Evolutionary conservation across 164 flowering plant genomes (phyloP).

Genomic region (Sextonia rubra): DNA sequence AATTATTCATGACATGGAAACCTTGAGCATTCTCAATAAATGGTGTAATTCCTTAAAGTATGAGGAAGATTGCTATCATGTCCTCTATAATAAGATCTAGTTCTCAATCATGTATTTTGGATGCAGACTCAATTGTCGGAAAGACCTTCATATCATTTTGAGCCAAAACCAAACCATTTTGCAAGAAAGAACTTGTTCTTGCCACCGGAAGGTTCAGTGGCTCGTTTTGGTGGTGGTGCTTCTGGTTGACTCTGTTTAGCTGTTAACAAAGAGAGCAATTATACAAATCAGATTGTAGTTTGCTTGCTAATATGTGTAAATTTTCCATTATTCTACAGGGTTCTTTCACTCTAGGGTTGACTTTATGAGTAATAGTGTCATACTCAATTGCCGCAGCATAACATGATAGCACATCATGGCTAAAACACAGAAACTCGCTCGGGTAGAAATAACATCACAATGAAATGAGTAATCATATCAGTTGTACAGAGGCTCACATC

Average conservation of each 20-base stretch:
- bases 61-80: not conserved
- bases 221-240: constrained; percentile 18
- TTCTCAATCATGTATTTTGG: not conserved
- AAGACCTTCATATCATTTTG: constrained; percentile 22
- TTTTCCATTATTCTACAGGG: not conserved
- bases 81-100: not conserved
- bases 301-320: not conserved
- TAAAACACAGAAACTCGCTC: not conserved
- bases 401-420: not conserved
- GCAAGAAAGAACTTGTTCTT: constrained; percentile 52
- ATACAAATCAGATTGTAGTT: not conserved
- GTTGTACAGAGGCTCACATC: not conserved
- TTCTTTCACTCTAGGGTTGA: too few relatives aligned
- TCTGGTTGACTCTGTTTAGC: constrained; percentile 2
- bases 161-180: constrained; percentile 56
- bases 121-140: not conserved
- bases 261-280: not conserved
- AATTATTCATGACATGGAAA: not conserved
- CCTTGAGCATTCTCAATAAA: not conserved
- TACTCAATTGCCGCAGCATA: too few relatives aligned
- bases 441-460: not conserved
- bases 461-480: not conserved
- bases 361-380: too few relatives aligned
- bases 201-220: constrained; percentile 25
- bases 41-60: not conserved